Evolutionary conservation across 768 basidiomycete genomes (phyloP).

Genomic region (Suillus weaverae): DNA sequence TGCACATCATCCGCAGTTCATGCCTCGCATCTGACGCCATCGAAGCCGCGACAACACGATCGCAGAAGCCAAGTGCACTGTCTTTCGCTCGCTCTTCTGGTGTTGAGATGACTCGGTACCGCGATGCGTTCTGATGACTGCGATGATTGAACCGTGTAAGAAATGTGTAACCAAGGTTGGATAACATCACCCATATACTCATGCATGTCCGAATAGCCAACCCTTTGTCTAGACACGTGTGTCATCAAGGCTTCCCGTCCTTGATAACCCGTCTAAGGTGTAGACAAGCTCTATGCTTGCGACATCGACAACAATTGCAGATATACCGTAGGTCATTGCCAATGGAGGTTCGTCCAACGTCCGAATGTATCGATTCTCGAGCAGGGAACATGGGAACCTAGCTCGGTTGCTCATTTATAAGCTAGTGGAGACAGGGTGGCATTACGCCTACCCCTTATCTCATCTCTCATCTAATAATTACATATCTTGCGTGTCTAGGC

Average conservation of each 20-base stretch:
- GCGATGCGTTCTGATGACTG: conserved; percentile 2
- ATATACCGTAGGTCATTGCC: not conserved
- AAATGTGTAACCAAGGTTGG: too few species aligned
- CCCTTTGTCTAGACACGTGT: not conserved
- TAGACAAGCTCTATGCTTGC: not conserved
- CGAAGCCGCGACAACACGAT: conserved; percentile 46
- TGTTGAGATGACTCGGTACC: conserved; percentile 55
- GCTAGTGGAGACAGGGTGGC: not conserved
- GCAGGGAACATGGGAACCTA: not conserved
- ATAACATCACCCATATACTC: too few species aligned
- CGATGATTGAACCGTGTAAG: too few species aligned
- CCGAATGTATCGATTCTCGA: not conserved
- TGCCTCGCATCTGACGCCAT: conserved; percentile 35
- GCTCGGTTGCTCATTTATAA: too few species aligned
- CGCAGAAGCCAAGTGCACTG: conserved; percentile 74
- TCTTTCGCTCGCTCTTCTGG: conserved; percentile 63
- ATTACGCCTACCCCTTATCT: not conserved
- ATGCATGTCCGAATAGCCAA: too few species aligned
- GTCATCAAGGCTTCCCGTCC: not conserved
- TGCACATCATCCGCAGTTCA: conserved; percentile 43
- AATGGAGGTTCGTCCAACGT: not conserved
- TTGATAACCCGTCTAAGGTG: not conserved
- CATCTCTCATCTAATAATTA: not conserved
- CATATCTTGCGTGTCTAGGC: not conserved
- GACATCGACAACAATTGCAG: not conserved